phyloP scores from a whole-genome alignment of 805 yeast species.

The Candida endomychidarum region DNA sequence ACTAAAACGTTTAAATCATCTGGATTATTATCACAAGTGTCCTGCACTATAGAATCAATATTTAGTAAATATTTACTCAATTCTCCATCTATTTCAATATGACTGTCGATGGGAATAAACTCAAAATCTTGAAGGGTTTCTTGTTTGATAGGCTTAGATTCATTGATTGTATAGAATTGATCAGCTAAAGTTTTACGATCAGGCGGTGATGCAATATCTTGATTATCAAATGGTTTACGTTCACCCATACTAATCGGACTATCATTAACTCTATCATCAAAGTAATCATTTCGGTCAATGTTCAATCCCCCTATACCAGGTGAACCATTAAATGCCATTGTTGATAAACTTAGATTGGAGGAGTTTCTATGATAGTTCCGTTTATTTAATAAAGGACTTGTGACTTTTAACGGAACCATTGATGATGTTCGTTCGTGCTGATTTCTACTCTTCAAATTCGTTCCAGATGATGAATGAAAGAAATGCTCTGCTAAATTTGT shows the following conservation, averaged over 20 bases:
- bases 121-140: slow-evolving; percentile 7
- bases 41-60: slow-evolving; percentile 22
- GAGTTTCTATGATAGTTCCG: slow-evolving; percentile 3
- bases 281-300: neutral
- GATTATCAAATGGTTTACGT: neutral
- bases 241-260: neutral
- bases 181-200: slow-evolving; percentile 39
- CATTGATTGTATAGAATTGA: slow-evolving; percentile 29
- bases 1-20: slow-evolving; percentile 3
- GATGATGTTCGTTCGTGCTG: neutral
- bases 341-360: slow-evolving; percentile 2
- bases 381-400: slow-evolving; percentile 2
- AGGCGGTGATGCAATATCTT: neutral
- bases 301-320: slow-evolving; percentile 2
- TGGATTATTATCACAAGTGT: neutral
- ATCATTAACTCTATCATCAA: slow-evolving; percentile 3
- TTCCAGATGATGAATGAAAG: slow-evolving; percentile 1
- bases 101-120: slow-evolving; percentile 10
- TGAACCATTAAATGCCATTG: neutral
- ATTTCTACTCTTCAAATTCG: neutral
- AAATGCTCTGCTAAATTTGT: neutral
- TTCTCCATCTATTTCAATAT: slow-evolving; percentile 16
- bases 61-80: slow-evolving; percentile 27
- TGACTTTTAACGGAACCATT: neutral
- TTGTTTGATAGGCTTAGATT: slow-evolving; percentile 11